A percentile compares a stretch with the other conserved stretches of the same genome.
These are phyloP conservation scores for Lagerstroemia speciosa DNA, from an alignment of 345 rosid genomes.

Conservation along the genomic window DNA sequence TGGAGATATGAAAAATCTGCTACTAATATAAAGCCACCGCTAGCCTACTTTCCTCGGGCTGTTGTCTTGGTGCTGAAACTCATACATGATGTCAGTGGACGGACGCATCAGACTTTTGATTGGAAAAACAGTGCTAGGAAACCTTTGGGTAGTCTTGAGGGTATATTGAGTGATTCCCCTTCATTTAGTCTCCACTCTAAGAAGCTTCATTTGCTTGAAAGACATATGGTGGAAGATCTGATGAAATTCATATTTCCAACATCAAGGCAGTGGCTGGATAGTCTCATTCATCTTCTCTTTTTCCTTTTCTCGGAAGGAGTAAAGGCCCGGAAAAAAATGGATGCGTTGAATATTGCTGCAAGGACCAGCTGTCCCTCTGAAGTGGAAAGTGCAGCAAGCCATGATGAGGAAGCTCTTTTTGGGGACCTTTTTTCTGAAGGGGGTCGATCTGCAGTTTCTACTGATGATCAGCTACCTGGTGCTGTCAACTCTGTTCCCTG, in stretches of 20 bases:
- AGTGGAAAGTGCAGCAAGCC: constrained; percentile 64
- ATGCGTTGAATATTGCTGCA: constrained; percentile 42
- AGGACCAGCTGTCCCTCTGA: constrained; percentile 57
- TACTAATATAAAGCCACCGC: constrained; percentile 45
- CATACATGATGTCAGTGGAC: constrained; percentile 64
- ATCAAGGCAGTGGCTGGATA: constrained; percentile 72
- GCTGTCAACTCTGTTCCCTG: constrained; percentile 35
- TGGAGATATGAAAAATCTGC: constrained; percentile 62
- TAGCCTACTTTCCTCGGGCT: constrained; percentile 70
- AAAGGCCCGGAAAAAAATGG: constrained; percentile 60
- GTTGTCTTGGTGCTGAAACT: constrained; percentile 54
- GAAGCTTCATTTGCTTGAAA: constrained; percentile 56
- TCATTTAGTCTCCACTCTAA: constrained; percentile 42
- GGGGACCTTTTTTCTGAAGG: constrained; percentile 93
- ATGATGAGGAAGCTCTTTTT: constrained; percentile 93
- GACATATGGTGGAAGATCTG: constrained; percentile 50
- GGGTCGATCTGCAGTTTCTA: constrained; percentile 58
- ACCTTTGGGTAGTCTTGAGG: constrained; percentile 19
- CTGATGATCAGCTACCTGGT: constrained; percentile 65
- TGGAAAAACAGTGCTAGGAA: constrained; percentile 37
- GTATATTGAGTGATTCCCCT: constrained; percentile 27
- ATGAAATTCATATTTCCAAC: constrained; percentile 59
- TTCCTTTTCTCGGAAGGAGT: constrained; percentile 77
- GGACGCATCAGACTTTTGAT: constrained; percentile 37
- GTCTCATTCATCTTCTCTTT: constrained; percentile 52